Percentiles rank a stretch among this genome's conserved stretches.
Conservation (phyloP, 1,139 yeast species). For the Blastobotrys illinoisensis region DNA sequence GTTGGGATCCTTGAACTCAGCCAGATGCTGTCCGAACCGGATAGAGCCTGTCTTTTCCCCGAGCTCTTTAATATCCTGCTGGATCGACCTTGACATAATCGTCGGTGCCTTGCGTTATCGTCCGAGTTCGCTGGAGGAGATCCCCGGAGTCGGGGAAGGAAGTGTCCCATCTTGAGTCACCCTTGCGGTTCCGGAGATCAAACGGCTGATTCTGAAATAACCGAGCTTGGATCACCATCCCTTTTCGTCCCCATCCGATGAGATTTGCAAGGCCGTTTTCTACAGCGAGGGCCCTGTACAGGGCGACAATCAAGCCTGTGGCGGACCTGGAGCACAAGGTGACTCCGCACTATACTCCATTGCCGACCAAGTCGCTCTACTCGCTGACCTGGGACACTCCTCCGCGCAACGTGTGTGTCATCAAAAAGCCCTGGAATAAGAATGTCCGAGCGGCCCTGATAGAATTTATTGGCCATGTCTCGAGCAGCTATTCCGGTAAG, state of each 20-base stretch:
- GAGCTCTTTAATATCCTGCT: slow-evolving; percentile 2
- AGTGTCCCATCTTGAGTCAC: not conserved
- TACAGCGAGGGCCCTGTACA: slow-evolving; percentile 1
- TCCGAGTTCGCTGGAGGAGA: not conserved
- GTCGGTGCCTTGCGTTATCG: not conserved
- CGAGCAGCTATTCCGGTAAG: slow-evolving; percentile 18
- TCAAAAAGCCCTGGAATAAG: slow-evolving; percentile 78
- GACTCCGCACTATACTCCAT: slow-evolving; percentile 15
- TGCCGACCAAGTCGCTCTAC: slow-evolving; percentile 13
- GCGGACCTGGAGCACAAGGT: slow-evolving; percentile 13
- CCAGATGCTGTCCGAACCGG: slow-evolving; percentile 10
- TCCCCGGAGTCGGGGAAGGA: slow-evolving; percentile 1
- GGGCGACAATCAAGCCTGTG: slow-evolving; percentile 7
- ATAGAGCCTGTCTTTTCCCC: not conserved
- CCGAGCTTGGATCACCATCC: not conserved
- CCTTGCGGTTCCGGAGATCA: not conserved
- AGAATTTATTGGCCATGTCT: slow-evolving; percentile 44
- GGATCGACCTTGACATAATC: slow-evolving; percentile 1
- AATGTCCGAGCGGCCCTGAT: slow-evolving; percentile 63
- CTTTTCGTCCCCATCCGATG: not conserved
- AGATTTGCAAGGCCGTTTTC: slow-evolving; percentile 3
- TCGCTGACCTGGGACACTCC: slow-evolving; percentile 30
- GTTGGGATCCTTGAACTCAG: not conserved
- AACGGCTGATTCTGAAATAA: not conserved
- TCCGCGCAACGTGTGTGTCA: slow-evolving; percentile 66